phyloP scores from a whole-genome alignment of 495 filamentous ascomycete genomes.

The Hyaloscypha hepaticicola region DNA sequence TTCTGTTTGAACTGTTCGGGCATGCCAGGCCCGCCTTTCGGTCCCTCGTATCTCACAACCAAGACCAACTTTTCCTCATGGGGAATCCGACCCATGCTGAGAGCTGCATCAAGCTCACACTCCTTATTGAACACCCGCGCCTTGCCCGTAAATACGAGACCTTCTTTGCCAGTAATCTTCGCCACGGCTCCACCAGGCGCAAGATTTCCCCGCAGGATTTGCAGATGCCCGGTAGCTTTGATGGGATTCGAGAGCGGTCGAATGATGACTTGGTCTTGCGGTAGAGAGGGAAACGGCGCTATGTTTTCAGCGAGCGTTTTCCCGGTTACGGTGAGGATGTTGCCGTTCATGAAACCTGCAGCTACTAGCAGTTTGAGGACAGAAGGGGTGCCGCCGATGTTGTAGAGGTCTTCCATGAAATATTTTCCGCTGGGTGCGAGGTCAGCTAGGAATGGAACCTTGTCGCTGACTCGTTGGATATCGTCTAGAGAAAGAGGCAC shows the following conservation, averaged over 20 bases:
- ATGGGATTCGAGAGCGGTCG: constrained; percentile 79
- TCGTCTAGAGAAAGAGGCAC: constrained; percentile 84
- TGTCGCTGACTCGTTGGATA: constrained; percentile 81
- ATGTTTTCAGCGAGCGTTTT: constrained; percentile 89
- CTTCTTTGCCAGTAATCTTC: constrained; percentile 98
- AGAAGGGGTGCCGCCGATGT: constrained; percentile 85
- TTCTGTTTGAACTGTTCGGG: constrained; percentile 87
- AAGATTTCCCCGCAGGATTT: constrained; percentile 87
- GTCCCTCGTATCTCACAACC: constrained; percentile 92
- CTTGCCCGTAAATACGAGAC: constrained; percentile 74
- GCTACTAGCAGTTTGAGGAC: constrained; percentile 92
- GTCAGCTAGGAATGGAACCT: constrained; percentile 92
- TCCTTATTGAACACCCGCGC: constrained; percentile 94
- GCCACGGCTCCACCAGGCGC: constrained; percentile 91
- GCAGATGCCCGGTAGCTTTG: constrained; percentile 84
- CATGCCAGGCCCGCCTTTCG: constrained; percentile 95
- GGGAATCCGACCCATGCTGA: constrained; percentile 70
- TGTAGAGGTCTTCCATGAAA: constrained; percentile 94
- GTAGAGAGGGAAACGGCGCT: constrained; percentile 72
- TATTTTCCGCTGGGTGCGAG: constrained; percentile 85
- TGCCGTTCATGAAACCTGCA: constrained; percentile 76
- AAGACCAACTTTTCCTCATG: constrained; percentile 83
- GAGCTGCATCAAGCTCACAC: constrained; percentile 68
- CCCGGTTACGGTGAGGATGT: constrained; percentile 88
- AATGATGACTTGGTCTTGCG: constrained; percentile 82